Evolutionary conservation across 352 stramenopile genomes (phyloP), one percentile per base, ranked within the genome.

Genomic region (Globisporangium cederbergense): DNA sequence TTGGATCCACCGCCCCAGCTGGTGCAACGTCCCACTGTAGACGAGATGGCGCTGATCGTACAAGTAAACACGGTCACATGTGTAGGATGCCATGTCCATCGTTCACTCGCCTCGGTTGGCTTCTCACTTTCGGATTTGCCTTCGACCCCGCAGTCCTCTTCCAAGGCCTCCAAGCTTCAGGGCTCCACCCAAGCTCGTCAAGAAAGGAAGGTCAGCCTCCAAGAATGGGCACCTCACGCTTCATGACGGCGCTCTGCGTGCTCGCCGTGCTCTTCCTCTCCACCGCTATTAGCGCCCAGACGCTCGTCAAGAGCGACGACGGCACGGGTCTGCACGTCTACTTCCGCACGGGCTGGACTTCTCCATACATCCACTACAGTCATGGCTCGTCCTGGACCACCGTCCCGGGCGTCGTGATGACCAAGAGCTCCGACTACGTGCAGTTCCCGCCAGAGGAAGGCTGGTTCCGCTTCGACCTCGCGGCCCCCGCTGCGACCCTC

Each of bases 391-490:
- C 65, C 16, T 84, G 76, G 76, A 81, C 73, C 1, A 68, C 67
- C 14, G 53, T 62, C 1, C 72, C 76, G 0, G 76, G 76, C 16
- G 46, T 75, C 49, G 55, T 53, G 38, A 84, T 88, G 75, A 47
- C 32, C 2, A 40, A 62, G 32, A 84, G 76, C 52, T 71, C 61
- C 7, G 66, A 75, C 57, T 49, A 28, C 4, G 65, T 68, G 47
- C 72, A 77, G 42, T 84, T 81, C 60, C 75, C 76, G 18, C 18
- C 70, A 6, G 63, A 58, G 3, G 70, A 73, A 38, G 74, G 74
- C 40, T 87, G 78, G 78, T 87, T 74, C 60, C 55, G 68, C n/a
- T 78, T 75, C 36, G 65, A 63, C 43, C 45, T 84, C 34, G 52
- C 69, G 4, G 62, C 66, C 3, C 59, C 69, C 3, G 58, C 62